phyloP scores from a whole-genome alignment of 768 basidiomycete species.

The Cyclocybe aegerita region DNA sequence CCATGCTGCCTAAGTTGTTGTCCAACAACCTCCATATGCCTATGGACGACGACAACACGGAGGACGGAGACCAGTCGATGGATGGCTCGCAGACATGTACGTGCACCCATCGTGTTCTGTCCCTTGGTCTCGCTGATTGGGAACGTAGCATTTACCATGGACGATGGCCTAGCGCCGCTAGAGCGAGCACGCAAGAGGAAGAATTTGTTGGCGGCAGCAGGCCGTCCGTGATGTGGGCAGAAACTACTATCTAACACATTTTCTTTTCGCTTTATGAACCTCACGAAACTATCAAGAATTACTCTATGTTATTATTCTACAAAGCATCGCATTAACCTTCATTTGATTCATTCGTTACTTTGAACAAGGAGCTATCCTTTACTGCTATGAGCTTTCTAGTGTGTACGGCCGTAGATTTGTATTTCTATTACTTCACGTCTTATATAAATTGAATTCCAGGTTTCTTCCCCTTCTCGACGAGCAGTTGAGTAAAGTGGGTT shows the following conservation, averaged over 20 bases:
- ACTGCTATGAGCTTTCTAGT: too few species aligned
- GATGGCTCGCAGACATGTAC: constrained; percentile 46
- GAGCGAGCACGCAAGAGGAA: constrained; percentile 64
- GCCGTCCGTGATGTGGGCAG: constrained; percentile 23
- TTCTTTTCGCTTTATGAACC: constrained; percentile 11
- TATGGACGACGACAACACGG: constrained; percentile 24
- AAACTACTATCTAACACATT: background rate
- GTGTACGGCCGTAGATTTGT: too few species aligned
- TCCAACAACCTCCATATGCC: constrained; percentile 28
- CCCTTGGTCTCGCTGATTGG: constrained; percentile 11
- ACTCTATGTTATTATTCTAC: too few species aligned
- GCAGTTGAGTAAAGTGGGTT: too few species aligned
- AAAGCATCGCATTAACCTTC: too few species aligned
- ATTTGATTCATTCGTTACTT: too few species aligned
- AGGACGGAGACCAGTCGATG: constrained; percentile 40
- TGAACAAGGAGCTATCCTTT: too few species aligned
- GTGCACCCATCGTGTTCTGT: constrained; percentile 13
- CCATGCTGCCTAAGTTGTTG: constrained; percentile 67
- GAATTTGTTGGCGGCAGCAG: constrained; percentile 25
- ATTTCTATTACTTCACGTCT: too few species aligned
- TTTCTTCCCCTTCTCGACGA: too few species aligned
- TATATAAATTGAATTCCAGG: too few species aligned
- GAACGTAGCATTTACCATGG: constrained; percentile 38
- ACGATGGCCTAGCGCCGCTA: constrained; percentile 64
- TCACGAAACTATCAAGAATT: constrained; percentile 13